These are phyloP conservation scores for Leccinum aurantiacum DNA, from an alignment of 768 basidiomycete species.

Conservation along the genomic window DNA sequence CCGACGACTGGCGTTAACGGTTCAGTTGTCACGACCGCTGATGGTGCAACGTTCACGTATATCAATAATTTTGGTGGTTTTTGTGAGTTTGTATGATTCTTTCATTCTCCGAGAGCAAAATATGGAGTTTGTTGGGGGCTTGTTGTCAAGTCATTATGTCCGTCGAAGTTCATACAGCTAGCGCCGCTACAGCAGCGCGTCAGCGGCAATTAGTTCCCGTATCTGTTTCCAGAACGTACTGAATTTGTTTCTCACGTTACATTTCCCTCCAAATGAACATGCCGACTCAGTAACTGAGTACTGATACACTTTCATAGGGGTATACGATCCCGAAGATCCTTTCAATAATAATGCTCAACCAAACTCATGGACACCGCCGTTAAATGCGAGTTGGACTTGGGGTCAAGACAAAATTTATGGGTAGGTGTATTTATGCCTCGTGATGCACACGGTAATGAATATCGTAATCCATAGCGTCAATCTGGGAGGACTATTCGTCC, in stretches of 20 bases:
- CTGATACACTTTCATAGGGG: constrained; percentile 44
- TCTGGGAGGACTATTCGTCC: constrained; percentile 71
- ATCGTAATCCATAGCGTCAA: constrained; percentile 49
- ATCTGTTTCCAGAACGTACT: neutral
- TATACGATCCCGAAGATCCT: constrained; percentile 65
- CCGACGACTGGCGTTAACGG: constrained; percentile 62
- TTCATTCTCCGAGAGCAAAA: neutral
- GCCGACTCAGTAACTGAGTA: neutral
- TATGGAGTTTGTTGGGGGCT: neutral
- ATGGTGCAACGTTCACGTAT: constrained; percentile 77
- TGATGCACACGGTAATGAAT: constrained; percentile 6
- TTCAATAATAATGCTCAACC: constrained; percentile 73
- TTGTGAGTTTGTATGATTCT: constrained; percentile 44
- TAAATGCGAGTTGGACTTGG: constrained; percentile 76
- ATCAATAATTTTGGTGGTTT: constrained; percentile 74
- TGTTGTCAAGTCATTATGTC: neutral
- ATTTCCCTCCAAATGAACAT: neutral
- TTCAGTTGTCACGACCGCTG: constrained; percentile 56
- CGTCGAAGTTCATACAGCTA: neutral
- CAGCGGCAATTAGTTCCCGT: neutral
- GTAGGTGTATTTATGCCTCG: constrained; percentile 37
- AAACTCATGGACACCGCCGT: constrained; percentile 78
- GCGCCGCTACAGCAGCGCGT: neutral
- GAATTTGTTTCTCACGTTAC: neutral
- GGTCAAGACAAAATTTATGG: constrained; percentile 61